These are phyloP conservation scores for Dendrobium huoshanense DNA, from an alignment of 106 monocot species.

Conservation along the genomic window DNA sequence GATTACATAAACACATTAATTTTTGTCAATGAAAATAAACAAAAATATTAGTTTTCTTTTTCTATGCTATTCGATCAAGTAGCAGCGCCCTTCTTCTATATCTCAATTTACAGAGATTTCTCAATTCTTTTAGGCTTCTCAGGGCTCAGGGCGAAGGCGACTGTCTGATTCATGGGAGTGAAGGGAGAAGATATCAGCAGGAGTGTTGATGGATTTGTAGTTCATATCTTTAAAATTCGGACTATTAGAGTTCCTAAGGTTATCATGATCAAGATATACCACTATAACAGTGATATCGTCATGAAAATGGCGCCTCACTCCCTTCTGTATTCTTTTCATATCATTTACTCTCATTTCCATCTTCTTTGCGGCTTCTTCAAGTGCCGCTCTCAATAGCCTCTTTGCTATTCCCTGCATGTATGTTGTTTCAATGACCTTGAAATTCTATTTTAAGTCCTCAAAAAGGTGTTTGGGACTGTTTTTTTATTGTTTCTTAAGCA, in stretches of 20 bases:
- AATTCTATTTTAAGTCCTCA: not conserved
- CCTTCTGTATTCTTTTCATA: slow-evolving; percentile 50
- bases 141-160: not conserved
- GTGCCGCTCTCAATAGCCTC: slow-evolving; percentile 52
- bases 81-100: too few relatives aligned
- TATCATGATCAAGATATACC: slow-evolving; percentile 38
- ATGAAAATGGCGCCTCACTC: slow-evolving; percentile 59
- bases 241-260: not conserved
- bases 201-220: slow-evolving; percentile 43
- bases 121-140: not conserved
- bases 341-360: slow-evolving; percentile 52
- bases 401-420: slow-evolving; percentile 67
- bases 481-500: too few relatives aligned
- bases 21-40: too few relatives aligned
- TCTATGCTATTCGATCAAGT: too few relatives aligned
- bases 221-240: not conserved
- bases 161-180: slow-evolving; percentile 24
- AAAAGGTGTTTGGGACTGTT: not conserved
- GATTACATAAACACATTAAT: too few relatives aligned
- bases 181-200: slow-evolving; percentile 57
- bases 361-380: slow-evolving; percentile 54
- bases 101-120: too few relatives aligned
- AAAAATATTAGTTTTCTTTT: too few relatives aligned
- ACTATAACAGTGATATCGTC: slow-evolving; percentile 82
- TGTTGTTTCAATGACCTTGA: not conserved